Evolutionary conservation across 2,329 filamentous ascomycete genomes (phyloP), one percentile per base, ranked within the genome.

Genomic region (Pseudonectria foliicola): DNA sequence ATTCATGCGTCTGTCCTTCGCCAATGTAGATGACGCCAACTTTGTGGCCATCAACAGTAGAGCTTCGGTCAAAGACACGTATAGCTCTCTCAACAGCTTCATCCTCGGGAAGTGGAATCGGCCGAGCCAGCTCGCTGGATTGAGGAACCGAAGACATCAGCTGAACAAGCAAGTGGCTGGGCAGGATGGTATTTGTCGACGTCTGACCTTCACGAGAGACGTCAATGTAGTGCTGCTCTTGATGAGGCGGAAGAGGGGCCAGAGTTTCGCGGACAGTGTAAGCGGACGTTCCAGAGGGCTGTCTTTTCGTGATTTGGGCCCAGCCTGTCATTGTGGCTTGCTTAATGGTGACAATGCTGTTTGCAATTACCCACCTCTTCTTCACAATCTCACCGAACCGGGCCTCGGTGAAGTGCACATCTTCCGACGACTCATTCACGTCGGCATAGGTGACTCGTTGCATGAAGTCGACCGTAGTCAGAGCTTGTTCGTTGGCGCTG

Each of bases 391-490:
- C 72, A 7, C 81, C 82, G 55, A 83, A 83, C 8, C 70, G 64
- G 23, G 75, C 70, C 29, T 72, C 60, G 0, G 74, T 80, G 50
- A 86, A 87, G n/a, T 73, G 66, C 2, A 73, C 70, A 39, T 85
- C 77, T 11, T 76, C 71, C 2, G 68, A 68, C 7, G 82, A 87
- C 52, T 94, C 85, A 42, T 89, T 85, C 24, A 86, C 75, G 55
- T 95, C 86, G 0, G 87, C 86, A 55, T 82, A 95, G 2, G 87
- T 80, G 13, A 88, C 83, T 50, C 88, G 75, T 55, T 92, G 87
- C 82, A 95, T 89, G 60, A 96, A 87, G 58, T 98, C 92, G 35
- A 96, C 79, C 7, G 92, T 92, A 24, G 94, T 88, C 47, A 94
- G 75, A 5, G 88, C 90, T 59, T 95, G 90, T 57, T 98, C 90